phyloP scores from a whole-genome alignment of 2,329 filamentous ascomycete genomes.

The Chaetomiaceae sp. region DNA sequence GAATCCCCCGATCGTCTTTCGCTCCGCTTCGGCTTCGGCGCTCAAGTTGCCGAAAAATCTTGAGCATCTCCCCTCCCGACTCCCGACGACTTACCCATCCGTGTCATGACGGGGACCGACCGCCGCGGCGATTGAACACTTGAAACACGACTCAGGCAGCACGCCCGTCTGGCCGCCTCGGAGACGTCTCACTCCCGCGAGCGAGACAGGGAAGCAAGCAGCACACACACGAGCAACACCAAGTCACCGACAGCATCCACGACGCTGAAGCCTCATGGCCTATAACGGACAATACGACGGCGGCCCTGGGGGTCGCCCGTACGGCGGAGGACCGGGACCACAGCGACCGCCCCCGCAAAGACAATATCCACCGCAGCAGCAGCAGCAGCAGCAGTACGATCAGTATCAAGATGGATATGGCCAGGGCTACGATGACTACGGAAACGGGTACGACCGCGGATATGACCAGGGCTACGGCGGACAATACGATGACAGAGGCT shows the following conservation, averaged over 20 bases:
- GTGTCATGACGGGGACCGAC: not conserved
- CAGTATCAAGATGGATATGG: conserved; percentile 43
- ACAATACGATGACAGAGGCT: conserved; percentile 42
- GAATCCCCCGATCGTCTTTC: not conserved
- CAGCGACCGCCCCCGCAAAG: conserved; percentile 38
- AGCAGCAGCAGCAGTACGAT: conserved; percentile 37
- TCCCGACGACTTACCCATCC: not conserved
- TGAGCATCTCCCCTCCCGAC: not conserved
- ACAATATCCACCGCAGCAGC: conserved; percentile 31
- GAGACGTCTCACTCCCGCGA: not conserved
- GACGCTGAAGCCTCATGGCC: conserved; percentile 45
- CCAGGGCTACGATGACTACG: conserved; percentile 42
- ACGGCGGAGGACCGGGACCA: conserved; percentile 40
- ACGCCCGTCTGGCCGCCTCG: too few species aligned
- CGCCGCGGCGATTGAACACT: not conserved
- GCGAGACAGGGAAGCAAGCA: conserved; percentile 2
- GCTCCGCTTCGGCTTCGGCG: not conserved
- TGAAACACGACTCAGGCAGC: not conserved
- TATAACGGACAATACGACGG: conserved; percentile 45
- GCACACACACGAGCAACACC: conserved; percentile 2
- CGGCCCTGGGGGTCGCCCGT: conserved; percentile 40
- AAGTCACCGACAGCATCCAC: too few species aligned
- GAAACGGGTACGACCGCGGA: conserved; percentile 37
- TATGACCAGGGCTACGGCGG: conserved; percentile 35
- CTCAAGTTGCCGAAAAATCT: not conserved